Evolutionary conservation across 441 rosid genomes (phyloP), one percentile per base, ranked within the genome.

Genomic region (Metrosideros polymorpha): DNA sequence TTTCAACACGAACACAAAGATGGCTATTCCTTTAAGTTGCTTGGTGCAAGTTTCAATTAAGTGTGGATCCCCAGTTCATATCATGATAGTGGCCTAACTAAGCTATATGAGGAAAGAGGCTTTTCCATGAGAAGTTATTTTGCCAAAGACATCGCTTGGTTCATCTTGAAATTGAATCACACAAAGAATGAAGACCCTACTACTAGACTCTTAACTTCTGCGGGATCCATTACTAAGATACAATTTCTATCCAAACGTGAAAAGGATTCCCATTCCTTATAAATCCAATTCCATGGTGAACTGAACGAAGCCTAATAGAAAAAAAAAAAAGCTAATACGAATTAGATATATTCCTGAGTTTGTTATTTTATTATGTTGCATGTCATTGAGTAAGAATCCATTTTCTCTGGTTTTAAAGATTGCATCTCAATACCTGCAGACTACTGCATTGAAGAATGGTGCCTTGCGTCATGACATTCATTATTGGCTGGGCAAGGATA

Each of bases 401-500:
- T 56, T 84, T 82, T 54, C 6, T 83, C 18, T 0, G 10, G 3
- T 83, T 51, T 42, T 39, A 51, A 83, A 83, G 29, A 83, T 30
- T 53, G 43, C 59, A 22, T 52, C 29, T 45, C 84, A 17, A 43
- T 84, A 82, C 82, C 12, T 86, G 88, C 92, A 97, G 99, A 96
- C 99, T 84, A 95, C 95, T 84, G 95, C 98, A 63, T 90, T 90
- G 63, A 97, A 96, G 92, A 93, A 92, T 83, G 99, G 99, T 82
- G 92, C 98, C 84, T 92, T 96, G 59, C 96, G 98, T 84, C 97
- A 96, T 83, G 99, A 97, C 88, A 92, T 97, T 87, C 99, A 97
- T 87, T 97, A 94, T 90, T 97, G 99, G 99, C 96, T 97, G 85
- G 99, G 99, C 84, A 96, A 95, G 95, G 97, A 95, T 89, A 95